Percentiles rank a stretch among this genome's conserved stretches.
phyloP scores from a whole-genome alignment of 2,329 filamentous ascomycete genomes.

The Ascochyta pisi region DNA sequence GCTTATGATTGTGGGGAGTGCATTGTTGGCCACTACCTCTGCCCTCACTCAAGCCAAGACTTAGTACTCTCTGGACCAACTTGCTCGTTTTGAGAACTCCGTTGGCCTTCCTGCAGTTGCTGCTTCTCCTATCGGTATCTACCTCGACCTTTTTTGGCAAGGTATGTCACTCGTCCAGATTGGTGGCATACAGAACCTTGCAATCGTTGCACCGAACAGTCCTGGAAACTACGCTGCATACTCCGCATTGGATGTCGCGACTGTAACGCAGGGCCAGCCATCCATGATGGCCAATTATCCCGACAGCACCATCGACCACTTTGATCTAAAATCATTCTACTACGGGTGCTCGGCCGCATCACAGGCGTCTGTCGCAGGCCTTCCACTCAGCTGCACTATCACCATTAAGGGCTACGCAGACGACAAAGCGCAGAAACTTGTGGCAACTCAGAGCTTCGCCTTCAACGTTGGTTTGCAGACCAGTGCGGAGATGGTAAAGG shows the following conservation, averaged over 20 bases:
- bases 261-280: neutral
- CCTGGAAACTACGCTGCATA: slow-evolving; percentile 7
- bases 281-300: slow-evolving; percentile 1
- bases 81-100: slow-evolving; percentile 7
- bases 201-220: neutral
- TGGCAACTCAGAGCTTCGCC: slow-evolving; percentile 2
- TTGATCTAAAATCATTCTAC: slow-evolving; percentile 9
- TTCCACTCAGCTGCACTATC: slow-evolving; percentile 3
- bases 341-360: slow-evolving; percentile 1
- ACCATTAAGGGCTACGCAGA: slow-evolving; percentile 6
- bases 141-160: slow-evolving; percentile 2
- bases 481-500: slow-evolving; percentile 9
- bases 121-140: slow-evolving; percentile 2
- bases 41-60: neutral
- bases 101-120: slow-evolving; percentile 7
- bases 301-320: slow-evolving; percentile 4
- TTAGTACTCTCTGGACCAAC: neutral
- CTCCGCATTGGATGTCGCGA: neutral
- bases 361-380: neutral
- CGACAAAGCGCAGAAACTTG: neutral
- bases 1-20: too few species aligned
- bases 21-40: too few species aligned
- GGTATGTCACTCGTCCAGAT: slow-evolving; percentile 8
- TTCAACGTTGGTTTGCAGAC: neutral
- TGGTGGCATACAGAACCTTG: neutral